Conservation (phyloP, 371 early-diverging fungal genomes). For the Rhizomucor miehei region DNA sequence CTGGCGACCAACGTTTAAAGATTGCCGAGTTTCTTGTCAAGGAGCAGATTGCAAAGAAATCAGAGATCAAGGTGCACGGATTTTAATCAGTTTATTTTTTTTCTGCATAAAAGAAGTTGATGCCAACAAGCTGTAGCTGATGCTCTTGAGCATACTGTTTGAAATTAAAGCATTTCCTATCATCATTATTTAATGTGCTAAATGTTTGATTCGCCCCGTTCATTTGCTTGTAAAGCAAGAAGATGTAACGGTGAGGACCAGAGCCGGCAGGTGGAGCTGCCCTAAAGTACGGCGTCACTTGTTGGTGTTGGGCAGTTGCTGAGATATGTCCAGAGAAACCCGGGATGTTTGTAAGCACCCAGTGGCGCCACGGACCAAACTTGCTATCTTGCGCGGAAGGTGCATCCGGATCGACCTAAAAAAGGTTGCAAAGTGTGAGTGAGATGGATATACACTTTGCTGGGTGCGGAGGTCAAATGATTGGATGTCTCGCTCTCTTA, state of each 20-base stretch:
- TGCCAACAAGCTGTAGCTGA: constrained; percentile 51
- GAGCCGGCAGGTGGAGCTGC: constrained; percentile 58
- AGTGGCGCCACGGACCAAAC: constrained; percentile 59
- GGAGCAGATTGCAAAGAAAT: constrained; percentile 79
- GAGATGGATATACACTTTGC: too few species aligned
- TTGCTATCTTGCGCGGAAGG: constrained; percentile 52
- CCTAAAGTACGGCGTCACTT: constrained; percentile 46
- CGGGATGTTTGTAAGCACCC: constrained; percentile 59
- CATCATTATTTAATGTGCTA: constrained; percentile 13
- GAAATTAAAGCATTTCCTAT: constrained; percentile 46
- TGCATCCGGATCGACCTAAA: constrained; percentile 65
- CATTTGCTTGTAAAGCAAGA: constrained; percentile 58
- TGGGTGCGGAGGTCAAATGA: too few species aligned
- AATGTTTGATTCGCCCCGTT: constrained; percentile 15
- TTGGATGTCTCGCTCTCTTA: constrained; percentile 11
- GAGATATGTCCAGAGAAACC: constrained; percentile 16
- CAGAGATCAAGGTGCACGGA: constrained; percentile 91
- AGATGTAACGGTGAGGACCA: constrained; percentile 62
- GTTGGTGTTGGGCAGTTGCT: constrained; percentile 9
- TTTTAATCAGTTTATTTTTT: constrained; percentile 24
- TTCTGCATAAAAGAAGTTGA: constrained; percentile 48
- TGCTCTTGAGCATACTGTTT: constrained; percentile 42
- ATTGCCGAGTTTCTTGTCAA: constrained; percentile 73
- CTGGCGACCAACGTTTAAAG: constrained; percentile 92
- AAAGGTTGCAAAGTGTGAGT: neutral